A percentile compares a stretch with the other conserved stretches of the same genome.
These are phyloP conservation scores for Macadamia integrifolia DNA, from an alignment of 164 flowering plant species.

Conservation along the genomic window DNA sequence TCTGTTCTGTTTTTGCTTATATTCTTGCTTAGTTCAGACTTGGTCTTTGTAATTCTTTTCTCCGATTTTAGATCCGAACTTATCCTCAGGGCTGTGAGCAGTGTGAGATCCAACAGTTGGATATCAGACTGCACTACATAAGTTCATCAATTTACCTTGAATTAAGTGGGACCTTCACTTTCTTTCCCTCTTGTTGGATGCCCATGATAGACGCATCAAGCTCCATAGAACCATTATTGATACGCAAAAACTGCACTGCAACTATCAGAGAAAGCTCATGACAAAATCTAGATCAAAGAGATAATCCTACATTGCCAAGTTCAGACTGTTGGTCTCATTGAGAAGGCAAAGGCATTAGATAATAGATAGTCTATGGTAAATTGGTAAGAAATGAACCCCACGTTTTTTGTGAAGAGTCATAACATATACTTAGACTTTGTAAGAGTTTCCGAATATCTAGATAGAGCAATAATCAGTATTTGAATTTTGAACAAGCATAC, in stretches of 20 bases:
- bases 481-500: slow-evolving; percentile 26
- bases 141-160: slow-evolving; percentile 54
- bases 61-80: too few relatives aligned
- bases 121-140: too few relatives aligned
- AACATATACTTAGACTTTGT: background rate
- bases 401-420: background rate
- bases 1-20: too few relatives aligned
- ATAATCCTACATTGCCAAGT: background rate
- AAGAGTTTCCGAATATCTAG: background rate
- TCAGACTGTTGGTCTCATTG: too few relatives aligned
- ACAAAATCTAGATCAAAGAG: background rate
- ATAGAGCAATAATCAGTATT: background rate
- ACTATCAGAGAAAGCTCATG: slow-evolving; percentile 30
- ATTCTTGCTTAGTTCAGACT: too few relatives aligned
- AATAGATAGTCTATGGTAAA: too few relatives aligned
- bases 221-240: slow-evolving; percentile 89
- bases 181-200: slow-evolving; percentile 79
- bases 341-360: too few relatives aligned
- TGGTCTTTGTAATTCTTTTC: too few relatives aligned
- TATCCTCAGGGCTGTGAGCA: too few relatives aligned
- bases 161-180: slow-evolving; percentile 90
- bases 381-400: background rate
- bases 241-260: slow-evolving; percentile 57
- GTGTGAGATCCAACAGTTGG: too few relatives aligned
- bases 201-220: slow-evolving; percentile 91